Conservation (phyloP, 2,329 filamentous ascomycete species). For the Aspergillus arachidicola region DNA sequence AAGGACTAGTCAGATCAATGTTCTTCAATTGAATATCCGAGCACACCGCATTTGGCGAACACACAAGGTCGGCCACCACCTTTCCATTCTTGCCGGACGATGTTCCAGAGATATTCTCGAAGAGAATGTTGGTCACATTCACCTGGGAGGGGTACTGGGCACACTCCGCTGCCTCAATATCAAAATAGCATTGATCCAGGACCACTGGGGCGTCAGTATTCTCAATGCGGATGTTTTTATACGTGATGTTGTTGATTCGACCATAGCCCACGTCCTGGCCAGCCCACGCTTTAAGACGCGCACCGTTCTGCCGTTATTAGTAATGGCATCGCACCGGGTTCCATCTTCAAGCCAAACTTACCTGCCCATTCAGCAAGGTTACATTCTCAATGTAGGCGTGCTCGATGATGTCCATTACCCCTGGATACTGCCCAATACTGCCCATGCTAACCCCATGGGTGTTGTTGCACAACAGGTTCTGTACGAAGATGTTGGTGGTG, state of each 20-base stretch:
- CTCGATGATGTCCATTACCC: conserved; percentile 58
- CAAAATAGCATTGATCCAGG: conserved; percentile 66
- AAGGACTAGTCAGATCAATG: conserved; percentile 58
- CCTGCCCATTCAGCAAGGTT: conserved; percentile 55
- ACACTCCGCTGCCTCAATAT: conserved; percentile 56
- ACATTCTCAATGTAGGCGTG: conserved; percentile 63
- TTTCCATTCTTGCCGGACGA: conserved; percentile 59
- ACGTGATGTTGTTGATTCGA: conserved; percentile 64
- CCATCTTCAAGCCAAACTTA: conserved; percentile 18
- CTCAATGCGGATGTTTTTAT: conserved; percentile 62
- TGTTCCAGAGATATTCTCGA: conserved; percentile 61
- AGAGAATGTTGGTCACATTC: conserved; percentile 61
- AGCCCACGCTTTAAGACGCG: conserved; percentile 65
- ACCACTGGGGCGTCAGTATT: conserved; percentile 62
- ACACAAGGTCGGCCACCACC: conserved; percentile 58
- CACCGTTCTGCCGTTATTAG: conserved; percentile 52
- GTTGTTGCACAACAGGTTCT: conserved; percentile 64
- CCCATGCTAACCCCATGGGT: conserved; percentile 62
- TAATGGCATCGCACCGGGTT: not conserved
- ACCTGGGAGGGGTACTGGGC: conserved; percentile 58
- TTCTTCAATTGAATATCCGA: conserved; percentile 57
- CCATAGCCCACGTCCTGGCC: conserved; percentile 61
- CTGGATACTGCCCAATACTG: conserved; percentile 60
- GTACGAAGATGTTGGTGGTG: conserved; percentile 59
- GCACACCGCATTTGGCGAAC: conserved; percentile 61